phyloP scores from a whole-genome alignment of 2,329 filamentous ascomycete species.

The Stagonosporopsis vannaccii region DNA sequence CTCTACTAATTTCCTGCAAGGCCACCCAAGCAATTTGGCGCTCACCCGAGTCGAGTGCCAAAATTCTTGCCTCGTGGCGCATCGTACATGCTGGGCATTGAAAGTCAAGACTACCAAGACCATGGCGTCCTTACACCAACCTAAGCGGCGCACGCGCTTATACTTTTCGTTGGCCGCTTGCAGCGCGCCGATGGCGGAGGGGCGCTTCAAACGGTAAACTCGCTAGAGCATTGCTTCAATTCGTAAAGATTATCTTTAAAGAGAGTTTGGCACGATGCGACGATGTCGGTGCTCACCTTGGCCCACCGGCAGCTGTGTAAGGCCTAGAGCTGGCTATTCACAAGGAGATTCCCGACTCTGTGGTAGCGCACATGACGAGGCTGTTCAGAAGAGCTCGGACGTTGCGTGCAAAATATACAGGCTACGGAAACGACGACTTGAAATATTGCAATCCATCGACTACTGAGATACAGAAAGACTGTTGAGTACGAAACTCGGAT shows the following conservation, averaged over 20 bases:
- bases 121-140: neutral
- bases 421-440: neutral
- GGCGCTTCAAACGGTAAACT: neutral
- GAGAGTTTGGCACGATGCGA: neutral
- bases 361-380: neutral
- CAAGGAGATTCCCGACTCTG: neutral
- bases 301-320: neutral
- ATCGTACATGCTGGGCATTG: conserved; percentile 1
- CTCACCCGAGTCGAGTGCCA: neutral
- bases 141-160: neutral
- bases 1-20: neutral
- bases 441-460: neutral
- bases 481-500: neutral
- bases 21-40: neutral
- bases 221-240: too few species aligned
- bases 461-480: too few species aligned
- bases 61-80: conserved; percentile 3
- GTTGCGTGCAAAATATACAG: neutral
- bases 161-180: neutral
- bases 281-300: neutral
- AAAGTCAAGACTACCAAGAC: conserved; percentile 14
- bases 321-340: neutral
- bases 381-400: neutral
- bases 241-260: neutral
- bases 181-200: too few species aligned